Base-by-base conservation (phyloP, 106 monocot species). In the Dioscorea dumetorum region DNA sequence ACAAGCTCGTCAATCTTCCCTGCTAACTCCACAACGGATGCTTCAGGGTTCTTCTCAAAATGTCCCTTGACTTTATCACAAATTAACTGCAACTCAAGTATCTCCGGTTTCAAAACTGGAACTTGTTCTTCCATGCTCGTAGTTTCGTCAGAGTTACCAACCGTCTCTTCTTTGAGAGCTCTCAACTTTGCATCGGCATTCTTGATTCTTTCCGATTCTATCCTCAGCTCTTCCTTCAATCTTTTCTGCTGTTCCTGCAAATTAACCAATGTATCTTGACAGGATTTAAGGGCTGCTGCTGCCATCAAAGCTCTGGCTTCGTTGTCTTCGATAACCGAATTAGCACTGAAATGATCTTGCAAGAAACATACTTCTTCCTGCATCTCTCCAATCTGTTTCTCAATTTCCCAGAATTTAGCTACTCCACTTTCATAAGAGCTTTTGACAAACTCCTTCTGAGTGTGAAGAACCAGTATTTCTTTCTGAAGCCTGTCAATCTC, bases 371-470 rank as follows among this genome's bases (percentile, higher is more conserved):
- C 77, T 33, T 87, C 80, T 35, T 83, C 87, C 70, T 80, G 80
- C 80, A 87, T 64, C 15, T 83, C 83, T 31, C 22, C 74, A 52
- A 87, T 79, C 54, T 78, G 53, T 53, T 73, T 74, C 68, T 87
- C 87, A 57, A 87, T 69, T 0, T 78, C 80, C 87, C 80, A 78
- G 22, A 74, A 83, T 61, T 80, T 87, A 8, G 71, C 68, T 0
- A 80, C 54, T 24, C 80, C 80, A 41, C 57, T 83, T 62, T 87
- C 80, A 34, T 83, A 87, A 15, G 87, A 77, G 62, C 83, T 83
- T 73, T 80, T 87, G 49, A 87, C 70, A 32, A 74, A 87, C 67
- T 87, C 83, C 74, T 87, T 87, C 74, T 83, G 83, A 17, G 87
- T 83, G 31, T 87, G 87, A 20, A 87, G 82, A 33, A 81, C 77